Base-by-base conservation (phyloP, 192 early-diverging fungal species). In the Chytriomyces hyalinus region DNA sequence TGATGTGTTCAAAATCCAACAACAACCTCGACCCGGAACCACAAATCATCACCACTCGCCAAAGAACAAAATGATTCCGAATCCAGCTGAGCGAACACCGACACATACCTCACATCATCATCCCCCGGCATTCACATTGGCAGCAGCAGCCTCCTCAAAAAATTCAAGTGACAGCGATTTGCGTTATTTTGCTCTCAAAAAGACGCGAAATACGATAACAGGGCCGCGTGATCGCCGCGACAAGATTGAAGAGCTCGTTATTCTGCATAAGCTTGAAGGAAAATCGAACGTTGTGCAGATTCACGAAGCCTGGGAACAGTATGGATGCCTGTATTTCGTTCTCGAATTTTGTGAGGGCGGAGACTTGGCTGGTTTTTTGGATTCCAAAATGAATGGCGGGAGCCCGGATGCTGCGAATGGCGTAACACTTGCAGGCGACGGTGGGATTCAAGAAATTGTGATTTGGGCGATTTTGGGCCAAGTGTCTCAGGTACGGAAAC, bases 231-330 rank as follows among this genome's bases (percentile, higher is more conserved):
- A 96, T 53, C 67, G 93, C 53, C 83, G 87, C 61, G 76, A 77
- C 44, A 90, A 92, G 44, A 75, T 99, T 67, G 87, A 91, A 48
- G 97, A 99, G 82, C 94, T 94, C 6, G 88, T 91, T 63, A 86
- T 95, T 24, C 80, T 96, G 85, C 93, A 92, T 87, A 70, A 82
- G 6, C 67, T 96, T 10, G 67, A 85, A 89, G 75, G 75, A 6
- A 76, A 80, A 69, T 85, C 82, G 1, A 84, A 93, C 68, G 90
- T 92, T 65, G 84, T 97, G 46, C 80, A 91, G 63, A 80, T 99
- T 6, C 50, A 91, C 48, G 84, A 87, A 76, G 95, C 97, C 0
- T 99, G 97, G 97, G 94, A 96, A 70, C 95, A 99, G 82, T 83
- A 84, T 44, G 96, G 95, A 3, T 88, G 90, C 76, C 81, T 99